phyloP scores from a whole-genome alignment of 2,329 filamentous ascomycete species.

The Amauroascus niger region DNA sequence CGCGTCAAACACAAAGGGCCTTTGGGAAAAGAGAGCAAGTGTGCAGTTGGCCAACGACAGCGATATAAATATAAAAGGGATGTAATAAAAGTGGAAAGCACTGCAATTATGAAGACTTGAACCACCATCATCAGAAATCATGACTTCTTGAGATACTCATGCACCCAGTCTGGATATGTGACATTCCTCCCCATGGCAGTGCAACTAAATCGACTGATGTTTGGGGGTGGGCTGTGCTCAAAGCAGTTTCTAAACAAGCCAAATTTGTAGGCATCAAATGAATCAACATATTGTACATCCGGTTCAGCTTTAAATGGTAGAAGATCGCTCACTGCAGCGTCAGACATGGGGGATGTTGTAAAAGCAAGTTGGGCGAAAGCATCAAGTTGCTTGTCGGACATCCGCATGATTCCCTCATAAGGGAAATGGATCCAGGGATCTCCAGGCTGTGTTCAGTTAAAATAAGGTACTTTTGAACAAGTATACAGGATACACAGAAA shows the following conservation, averaged over 20 bases:
- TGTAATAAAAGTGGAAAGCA: constrained; percentile 7
- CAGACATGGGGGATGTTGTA: constrained; percentile 3
- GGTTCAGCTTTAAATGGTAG: constrained; percentile 6
- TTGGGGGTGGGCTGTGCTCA: constrained; percentile 11
- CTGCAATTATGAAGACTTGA: constrained; percentile 1
- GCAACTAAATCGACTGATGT: constrained; percentile 10
- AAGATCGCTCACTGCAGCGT: constrained; percentile 9
- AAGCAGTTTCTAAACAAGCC: constrained; percentile 11
- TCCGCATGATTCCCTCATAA: constrained; percentile 12
- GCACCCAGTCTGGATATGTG: constrained; percentile 12
- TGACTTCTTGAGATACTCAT: constrained; percentile 9
- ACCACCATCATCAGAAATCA: constrained; percentile 3
- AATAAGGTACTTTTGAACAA: constrained; percentile 3
- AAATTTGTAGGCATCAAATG: constrained; percentile 11
- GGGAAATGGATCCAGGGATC: constrained; percentile 11
- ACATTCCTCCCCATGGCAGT: constrained; percentile 10
- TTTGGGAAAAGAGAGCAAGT: background rate
- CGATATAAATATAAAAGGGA: constrained; percentile 1
- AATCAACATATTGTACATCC: constrained; percentile 5
- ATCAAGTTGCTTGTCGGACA: constrained; percentile 12
- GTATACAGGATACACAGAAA: constrained; percentile 3
- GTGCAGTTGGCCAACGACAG: constrained; percentile 8
- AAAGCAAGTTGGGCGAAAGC: constrained; percentile 11
- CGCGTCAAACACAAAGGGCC: constrained; percentile 2
- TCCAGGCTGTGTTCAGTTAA: constrained; percentile 8